A percentile compares a stretch with the other conserved stretches of the same genome.
These are phyloP conservation scores for Fusarium incarnatum DNA, from an alignment of 2,329 filamentous ascomycete genomes.

Conservation along the genomic window DNA sequence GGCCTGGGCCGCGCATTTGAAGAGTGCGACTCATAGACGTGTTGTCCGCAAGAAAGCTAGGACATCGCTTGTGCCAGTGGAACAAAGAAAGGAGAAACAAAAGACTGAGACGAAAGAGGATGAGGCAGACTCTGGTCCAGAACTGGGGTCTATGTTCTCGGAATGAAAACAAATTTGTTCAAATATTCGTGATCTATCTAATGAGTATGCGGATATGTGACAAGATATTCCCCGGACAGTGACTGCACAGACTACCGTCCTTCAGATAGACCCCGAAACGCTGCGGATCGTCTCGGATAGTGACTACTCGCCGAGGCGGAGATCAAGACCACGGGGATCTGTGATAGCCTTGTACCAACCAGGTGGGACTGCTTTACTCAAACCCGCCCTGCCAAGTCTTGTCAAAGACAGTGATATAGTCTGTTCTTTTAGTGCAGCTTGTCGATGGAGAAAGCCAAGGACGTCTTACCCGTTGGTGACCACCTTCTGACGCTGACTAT, in stretches of 20 bases:
- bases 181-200: neutral
- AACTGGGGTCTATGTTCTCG: constrained; percentile 47
- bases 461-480: neutral
- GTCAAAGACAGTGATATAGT: neutral
- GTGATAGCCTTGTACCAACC: neutral
- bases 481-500: neutral
- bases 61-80: constrained; percentile 52
- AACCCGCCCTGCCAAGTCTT: neutral
- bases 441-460: too few species aligned
- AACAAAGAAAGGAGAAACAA: constrained; percentile 28
- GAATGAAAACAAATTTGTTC: constrained; percentile 22
- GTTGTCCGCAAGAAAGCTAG: constrained; percentile 53
- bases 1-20: constrained; percentile 55
- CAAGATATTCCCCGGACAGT: neutral
- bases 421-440: too few species aligned
- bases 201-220: neutral
- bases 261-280: neutral
- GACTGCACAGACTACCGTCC: neutral
- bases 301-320: neutral
- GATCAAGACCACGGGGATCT: neutral
- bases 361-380: neutral
- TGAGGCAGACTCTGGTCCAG: constrained; percentile 43
- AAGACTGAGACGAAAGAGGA: constrained; percentile 6
- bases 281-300: constrained; percentile 2
- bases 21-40: constrained; percentile 52